Percentiles rank a stretch among this genome's conserved stretches.
phyloP scores from a whole-genome alignment of 345 rosid species.

The Bruguiera gymnorhiza region DNA sequence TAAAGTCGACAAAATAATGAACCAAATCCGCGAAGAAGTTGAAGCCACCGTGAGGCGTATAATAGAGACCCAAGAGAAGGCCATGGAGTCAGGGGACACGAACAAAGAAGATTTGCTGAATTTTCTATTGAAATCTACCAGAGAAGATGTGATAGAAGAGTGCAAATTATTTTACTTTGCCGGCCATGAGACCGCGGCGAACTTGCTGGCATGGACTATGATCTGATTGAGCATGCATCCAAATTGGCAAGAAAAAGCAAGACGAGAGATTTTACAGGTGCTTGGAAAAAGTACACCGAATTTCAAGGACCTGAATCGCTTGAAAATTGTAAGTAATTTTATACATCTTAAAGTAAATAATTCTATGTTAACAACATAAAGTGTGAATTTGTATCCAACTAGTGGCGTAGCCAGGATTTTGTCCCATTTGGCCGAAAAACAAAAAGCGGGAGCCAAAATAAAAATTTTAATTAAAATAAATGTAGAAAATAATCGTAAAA shows the following conservation, averaged over 20 bases:
- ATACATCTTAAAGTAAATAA: neutral
- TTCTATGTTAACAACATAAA: neutral
- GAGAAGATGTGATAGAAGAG: conserved; percentile 25
- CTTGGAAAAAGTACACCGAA: conserved; percentile 13
- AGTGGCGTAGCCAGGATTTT: too few species aligned
- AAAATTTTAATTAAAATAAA: too few species aligned
- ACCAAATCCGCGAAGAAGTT: conserved; percentile 19
- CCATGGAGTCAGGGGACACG: conserved; percentile 1
- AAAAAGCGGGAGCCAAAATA: too few species aligned
- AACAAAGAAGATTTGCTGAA: conserved; percentile 15
- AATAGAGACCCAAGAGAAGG: conserved; percentile 20
- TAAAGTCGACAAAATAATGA: conserved; percentile 19
- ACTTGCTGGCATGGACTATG: conserved; percentile 28
- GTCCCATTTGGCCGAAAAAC: too few species aligned
- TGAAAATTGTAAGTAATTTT: conserved; percentile 19
- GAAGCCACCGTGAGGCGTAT: conserved; percentile 4
- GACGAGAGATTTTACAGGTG: conserved; percentile 11
- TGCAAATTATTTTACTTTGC: conserved; percentile 31
- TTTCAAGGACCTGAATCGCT: conserved; percentile 11
- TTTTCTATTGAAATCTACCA: conserved; percentile 19
- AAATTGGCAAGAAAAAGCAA: conserved; percentile 19
- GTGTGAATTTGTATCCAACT: neutral
- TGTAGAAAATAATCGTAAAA: too few species aligned
- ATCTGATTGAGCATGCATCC: conserved; percentile 16
- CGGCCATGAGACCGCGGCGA: conserved; percentile 42